Percentiles rank a stretch among this genome's conserved stretches.
Evolutionary conservation across 345 rosid genomes (phyloP).

Genomic region (Aegle marmelos): DNA sequence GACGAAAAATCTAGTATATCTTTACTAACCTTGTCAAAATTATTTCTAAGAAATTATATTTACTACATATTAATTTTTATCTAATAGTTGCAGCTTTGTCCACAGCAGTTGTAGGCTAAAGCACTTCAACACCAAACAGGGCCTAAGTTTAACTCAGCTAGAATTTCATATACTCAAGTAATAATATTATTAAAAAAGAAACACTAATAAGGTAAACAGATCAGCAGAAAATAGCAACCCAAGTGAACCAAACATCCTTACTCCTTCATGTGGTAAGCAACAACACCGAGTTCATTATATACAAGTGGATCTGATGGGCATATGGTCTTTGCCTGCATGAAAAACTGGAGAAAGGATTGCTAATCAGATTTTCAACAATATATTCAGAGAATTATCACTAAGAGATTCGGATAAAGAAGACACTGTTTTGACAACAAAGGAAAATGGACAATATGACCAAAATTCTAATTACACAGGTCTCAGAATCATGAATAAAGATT

Average conservation of each 20-base stretch:
- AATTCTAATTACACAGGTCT: background rate
- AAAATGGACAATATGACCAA: background rate
- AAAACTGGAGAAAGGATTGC: constrained; percentile 50
- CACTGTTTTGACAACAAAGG: background rate
- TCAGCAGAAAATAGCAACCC: background rate
- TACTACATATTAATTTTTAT: too few species aligned
- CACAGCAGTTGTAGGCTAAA: too few species aligned
- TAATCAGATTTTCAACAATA: constrained; percentile 10
- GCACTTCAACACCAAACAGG: too few species aligned
- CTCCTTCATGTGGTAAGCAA: constrained; percentile 96
- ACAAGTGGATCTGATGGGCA: constrained; percentile 95
- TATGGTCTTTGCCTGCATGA: constrained; percentile 88
- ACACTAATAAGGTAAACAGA: background rate
- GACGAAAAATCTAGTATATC: too few species aligned
- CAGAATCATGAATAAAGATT: background rate
- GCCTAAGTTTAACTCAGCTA: background rate
- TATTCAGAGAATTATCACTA: background rate
- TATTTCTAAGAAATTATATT: too few species aligned
- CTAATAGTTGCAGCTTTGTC: too few species aligned
- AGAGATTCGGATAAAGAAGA: background rate
- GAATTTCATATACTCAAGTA: background rate
- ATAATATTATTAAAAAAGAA: background rate
- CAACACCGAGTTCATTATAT: constrained; percentile 95
- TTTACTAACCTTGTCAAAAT: too few species aligned
- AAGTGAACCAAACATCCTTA: constrained; percentile 35